Evolutionary conservation across 306 rosid genomes (phyloP), one percentile per base, ranked within the genome.

Genomic region (Cucurbita argyrosperma): DNA sequence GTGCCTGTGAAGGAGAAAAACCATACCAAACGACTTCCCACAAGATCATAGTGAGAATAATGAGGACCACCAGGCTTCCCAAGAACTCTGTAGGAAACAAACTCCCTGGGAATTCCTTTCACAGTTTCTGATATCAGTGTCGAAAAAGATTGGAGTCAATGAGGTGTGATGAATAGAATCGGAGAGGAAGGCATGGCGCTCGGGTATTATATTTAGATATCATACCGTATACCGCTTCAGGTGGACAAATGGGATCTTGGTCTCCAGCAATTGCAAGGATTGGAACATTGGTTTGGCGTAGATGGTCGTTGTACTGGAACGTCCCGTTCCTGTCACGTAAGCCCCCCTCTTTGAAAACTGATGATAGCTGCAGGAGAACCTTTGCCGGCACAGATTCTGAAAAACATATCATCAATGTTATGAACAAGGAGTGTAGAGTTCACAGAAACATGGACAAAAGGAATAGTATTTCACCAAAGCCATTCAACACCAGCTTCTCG

Each of bases 211-310:
- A 71, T 6, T 30, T 69, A 77, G 53, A 54, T 55, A 74, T 72
- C 75, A 47, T 87, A 93, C 98, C 98, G 4, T 90, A 87, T 64
- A 90, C 92, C 52, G 98, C 98, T 81, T 93, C 98, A 14, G 96
- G 94, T 49, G 98, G 96, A 76, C 98, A 93, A 58, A 90, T 84
- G 42, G 80, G 78, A 83, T 93, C 98, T 53, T 79, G 86, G 77
- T 93, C 98, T 79, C 98, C 98, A 0, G 94, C 98, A 61, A 93
- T 74, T 7, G 96, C 96, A 55, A 93, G 81, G 45, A 93, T 70
- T 45, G 97, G 98, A 68, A 93, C 85, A 50, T 81, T 83, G 83
- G 80, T 86, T 83, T 85, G 81, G 79, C 37, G 53, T 42, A 93
- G 79, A 84, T 93, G 86, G 39, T 89, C 88, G 85, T 87, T 89